Base-by-base conservation (phyloP, 192 early-diverging fungal species). In the Coemansia sp. region DNA sequence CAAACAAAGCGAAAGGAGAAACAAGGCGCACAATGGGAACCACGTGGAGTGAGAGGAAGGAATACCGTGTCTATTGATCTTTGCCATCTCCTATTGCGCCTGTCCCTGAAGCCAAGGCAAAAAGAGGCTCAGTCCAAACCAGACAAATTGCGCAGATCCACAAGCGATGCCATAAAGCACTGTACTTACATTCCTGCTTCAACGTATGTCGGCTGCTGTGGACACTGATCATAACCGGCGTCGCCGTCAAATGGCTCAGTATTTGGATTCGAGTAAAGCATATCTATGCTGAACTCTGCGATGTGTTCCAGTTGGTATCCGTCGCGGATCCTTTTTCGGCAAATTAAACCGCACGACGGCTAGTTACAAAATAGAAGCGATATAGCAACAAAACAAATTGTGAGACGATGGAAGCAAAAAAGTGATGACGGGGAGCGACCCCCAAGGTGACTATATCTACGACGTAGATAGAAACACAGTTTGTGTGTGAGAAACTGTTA, bases 251-350 rank as follows among this genome's bases (percentile, higher is more conserved):
- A 51, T 50, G 32, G 21, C 25, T 41, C 63, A n/a, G 43, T 17
- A 27, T 43, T 52, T 54, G 43, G 23, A 52, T 55, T 63, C 23
- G 70, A 72, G 11, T 63, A 72, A 8, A 72, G 70, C 70, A 72
- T 72, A 21, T 11, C 9, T 45, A 15, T n/a, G 14, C 14, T 5
- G 41, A 14, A 4, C 41, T 45, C 41, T 45, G 48, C n/a, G 12
- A 15, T 15, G 6, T 49, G 7, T 49, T 4, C 48, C 15, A 19
- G 19, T 2, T 2, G 19, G 7, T 49, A 17, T 19, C 15, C 8
- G 17, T 8, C 7, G 6, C 32, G 32, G 32, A 35, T 35, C 32
- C 32, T 35, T 35, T 29, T 8, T 35, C 32, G 32, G 32, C 32
- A 35, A 35, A 35, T 35, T 35, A 35, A 35, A 35, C 32, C 32